Evolutionary conservation across 257 asterid genomes (phyloP).

Genomic region (Przewalskia tangutica): DNA sequence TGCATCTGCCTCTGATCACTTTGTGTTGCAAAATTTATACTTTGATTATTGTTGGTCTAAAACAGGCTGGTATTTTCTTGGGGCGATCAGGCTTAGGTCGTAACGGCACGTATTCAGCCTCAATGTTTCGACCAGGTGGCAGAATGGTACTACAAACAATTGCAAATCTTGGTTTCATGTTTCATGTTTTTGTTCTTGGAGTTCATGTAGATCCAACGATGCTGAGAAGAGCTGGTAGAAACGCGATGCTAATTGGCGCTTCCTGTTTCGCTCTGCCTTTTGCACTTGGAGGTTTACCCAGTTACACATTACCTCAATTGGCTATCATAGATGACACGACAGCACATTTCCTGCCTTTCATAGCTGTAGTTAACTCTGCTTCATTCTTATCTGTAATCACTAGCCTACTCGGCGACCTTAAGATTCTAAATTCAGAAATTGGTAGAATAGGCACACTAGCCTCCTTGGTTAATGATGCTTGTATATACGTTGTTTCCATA

Average conservation of each 20-base stretch:
- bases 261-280: conserved; percentile 29
- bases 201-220: conserved; percentile 31
- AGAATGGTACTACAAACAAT: conserved; percentile 31
- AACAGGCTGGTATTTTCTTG: conserved; percentile 47
- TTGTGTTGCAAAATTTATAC: not conserved
- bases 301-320: not conserved
- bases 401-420: conserved; percentile 38
- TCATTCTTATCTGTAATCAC: conserved; percentile 50
- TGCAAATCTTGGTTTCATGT: conserved; percentile 40
- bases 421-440: conserved; percentile 50
- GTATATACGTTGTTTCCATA: conserved; percentile 16
- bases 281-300: conserved; percentile 8
- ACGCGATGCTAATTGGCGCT: conserved; percentile 33
- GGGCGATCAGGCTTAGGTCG: conserved; percentile 36
- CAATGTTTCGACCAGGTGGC: conserved; percentile 39
- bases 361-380: conserved; percentile 22
- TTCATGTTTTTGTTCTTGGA: conserved; percentile 49
- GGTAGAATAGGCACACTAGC: conserved; percentile 49
- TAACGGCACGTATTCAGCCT: not conserved
- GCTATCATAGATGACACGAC: conserved; percentile 6
- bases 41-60: not conserved
- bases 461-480: conserved; percentile 28
- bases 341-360: conserved; percentile 12
- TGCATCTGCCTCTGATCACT: not conserved
- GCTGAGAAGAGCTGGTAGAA: conserved; percentile 17